Conservation (phyloP, 75 land plant genomes). For the Picea glauca region DNA sequence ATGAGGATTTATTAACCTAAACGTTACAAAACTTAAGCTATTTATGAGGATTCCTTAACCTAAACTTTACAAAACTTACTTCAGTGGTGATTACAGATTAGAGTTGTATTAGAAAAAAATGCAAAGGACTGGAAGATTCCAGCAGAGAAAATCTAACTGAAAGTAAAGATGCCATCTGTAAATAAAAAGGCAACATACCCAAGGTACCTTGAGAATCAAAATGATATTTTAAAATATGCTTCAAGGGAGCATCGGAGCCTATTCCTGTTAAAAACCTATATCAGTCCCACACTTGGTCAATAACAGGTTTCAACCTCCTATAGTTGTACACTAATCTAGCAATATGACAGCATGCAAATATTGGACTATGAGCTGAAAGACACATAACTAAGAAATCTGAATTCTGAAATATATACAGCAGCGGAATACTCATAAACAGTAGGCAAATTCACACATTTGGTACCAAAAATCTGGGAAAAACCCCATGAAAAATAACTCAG, state of each 20-base stretch:
- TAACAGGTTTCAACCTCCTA: too few species aligned
- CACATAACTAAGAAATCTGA: too few species aligned
- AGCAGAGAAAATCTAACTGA: neutral
- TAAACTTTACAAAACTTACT: neutral
- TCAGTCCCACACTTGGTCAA: too few species aligned
- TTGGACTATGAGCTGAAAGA: too few species aligned
- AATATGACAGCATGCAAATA: too few species aligned
- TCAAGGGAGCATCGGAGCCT: neutral
- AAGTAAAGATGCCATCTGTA: neutral
- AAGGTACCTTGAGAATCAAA: neutral
- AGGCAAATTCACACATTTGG: too few species aligned
- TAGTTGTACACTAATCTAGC: too few species aligned
- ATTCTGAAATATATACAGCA: too few species aligned
- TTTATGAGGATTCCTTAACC: neutral
- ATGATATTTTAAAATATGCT: neutral
- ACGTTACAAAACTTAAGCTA: neutral
- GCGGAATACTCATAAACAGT: too few species aligned
- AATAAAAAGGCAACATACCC: neutral
- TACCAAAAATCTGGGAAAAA: too few species aligned
- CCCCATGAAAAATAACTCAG: too few species aligned
- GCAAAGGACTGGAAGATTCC: neutral
- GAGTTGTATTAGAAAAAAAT: neutral
- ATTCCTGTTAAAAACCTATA: neutral
- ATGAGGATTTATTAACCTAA: neutral
- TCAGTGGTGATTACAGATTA: neutral